Percentiles rank a stretch among this genome's conserved stretches.
phyloP scores from a whole-genome alignment of 2,329 filamentous ascomycete species.

The Balansia obtecta region DNA sequence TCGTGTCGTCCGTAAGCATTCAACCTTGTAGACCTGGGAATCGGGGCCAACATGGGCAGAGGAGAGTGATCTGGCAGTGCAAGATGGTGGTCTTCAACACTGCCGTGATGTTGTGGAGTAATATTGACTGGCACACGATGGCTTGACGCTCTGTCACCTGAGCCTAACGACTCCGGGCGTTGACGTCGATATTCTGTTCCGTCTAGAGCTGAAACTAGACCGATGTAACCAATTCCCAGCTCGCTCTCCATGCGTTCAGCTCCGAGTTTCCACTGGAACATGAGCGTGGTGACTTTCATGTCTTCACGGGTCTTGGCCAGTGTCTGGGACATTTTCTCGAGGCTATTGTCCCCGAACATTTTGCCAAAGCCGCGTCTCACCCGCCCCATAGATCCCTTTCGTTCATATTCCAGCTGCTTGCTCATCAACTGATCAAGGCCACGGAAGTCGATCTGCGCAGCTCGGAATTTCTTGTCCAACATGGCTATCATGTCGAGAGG shows the following conservation, averaged over 20 bases:
- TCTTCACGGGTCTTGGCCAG: conserved; percentile 47
- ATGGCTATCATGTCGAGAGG: conserved; percentile 50
- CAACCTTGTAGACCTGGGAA: conserved; percentile 3
- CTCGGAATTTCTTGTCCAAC: conserved; percentile 50
- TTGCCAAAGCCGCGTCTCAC: conserved; percentile 50
- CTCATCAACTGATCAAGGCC: conserved; percentile 50
- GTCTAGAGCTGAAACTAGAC: conserved; percentile 51
- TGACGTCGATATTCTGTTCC: conserved; percentile 16
- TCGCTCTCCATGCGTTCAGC: conserved; percentile 44
- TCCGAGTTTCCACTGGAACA: conserved; percentile 54
- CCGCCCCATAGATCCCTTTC: conserved; percentile 45
- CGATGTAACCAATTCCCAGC: conserved; percentile 54
- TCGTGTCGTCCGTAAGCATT: conserved; percentile 7
- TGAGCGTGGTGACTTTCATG: conserved; percentile 49
- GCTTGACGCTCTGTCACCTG: conserved; percentile 6
- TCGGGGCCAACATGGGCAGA: conserved; percentile 1
- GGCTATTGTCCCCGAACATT: conserved; percentile 49
- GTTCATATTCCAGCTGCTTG: conserved; percentile 49
- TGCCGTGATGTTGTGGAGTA: conserved; percentile 3
- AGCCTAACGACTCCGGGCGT: conserved; percentile 4
- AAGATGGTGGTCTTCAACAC: conserved; percentile 5
- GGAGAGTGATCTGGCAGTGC: background rate
- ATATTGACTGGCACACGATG: background rate
- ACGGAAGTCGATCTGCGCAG: conserved; percentile 48
- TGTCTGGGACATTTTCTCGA: conserved; percentile 45